Evolutionary conservation across 805 yeast genomes (phyloP), one percentile per base, ranked within the genome.

Genomic region (Yamadazyma scolyti): DNA sequence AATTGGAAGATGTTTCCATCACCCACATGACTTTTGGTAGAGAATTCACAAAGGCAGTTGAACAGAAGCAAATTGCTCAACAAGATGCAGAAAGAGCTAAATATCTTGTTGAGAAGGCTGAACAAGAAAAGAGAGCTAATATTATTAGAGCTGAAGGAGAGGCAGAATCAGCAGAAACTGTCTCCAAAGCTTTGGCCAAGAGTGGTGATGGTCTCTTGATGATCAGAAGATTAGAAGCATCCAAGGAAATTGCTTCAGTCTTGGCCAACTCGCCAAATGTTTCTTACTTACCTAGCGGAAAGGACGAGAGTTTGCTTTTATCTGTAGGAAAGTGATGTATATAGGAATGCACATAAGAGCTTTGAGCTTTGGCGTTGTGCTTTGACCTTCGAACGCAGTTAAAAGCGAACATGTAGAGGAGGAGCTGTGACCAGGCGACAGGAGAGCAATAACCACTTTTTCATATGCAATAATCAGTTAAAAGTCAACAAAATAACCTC

Each of bases 131-230:
- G 56, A 89, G 83, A 59, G 98, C 97, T 2, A 69, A 85, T 28
- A 87, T 93, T 49, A 89, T 93, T 46, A 79, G 97, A 51, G 98
- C 98, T 17, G 98, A 93, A 64, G 98, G 97, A 65, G 98, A 93
- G 66, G 98, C 98, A 30, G 97, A 93, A 61, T 87, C 96, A 36
- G 98, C 98, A 3, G 97, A 93, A 39, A 79, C 79, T 39, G 93
- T 93, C 41, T 87, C 96, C 20, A 85, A 80, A 61, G 97, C 97
- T 4, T 74, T 93, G 44, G 77, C 81, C 33, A 89, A 88, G 67
- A 88, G 94, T 15, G 98, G 98, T 58, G 97, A 93, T 54, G 97
- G 97, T 45, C 71, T 93, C 47, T 71, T 93, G 54, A 74, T 85
- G 68, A 89, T 93, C 49, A 78, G 98, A 73, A 77, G 97, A 66